Evolutionary conservation across 2,329 filamentous ascomycete species (phyloP), one percentile per base, ranked within the genome.

Genomic region (Hyphodiscus sp.): DNA sequence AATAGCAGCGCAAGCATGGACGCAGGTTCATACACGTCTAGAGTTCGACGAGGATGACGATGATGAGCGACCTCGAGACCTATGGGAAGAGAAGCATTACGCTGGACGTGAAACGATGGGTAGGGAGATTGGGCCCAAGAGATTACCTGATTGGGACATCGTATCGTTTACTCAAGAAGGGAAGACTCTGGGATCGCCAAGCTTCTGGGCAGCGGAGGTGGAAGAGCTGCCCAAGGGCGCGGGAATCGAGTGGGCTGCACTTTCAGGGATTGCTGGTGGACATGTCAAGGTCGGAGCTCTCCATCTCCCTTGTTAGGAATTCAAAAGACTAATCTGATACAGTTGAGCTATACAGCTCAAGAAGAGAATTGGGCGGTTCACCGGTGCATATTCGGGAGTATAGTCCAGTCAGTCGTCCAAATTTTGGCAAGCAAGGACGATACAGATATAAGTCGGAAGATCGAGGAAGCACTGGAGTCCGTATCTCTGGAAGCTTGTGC

Each of bases 211-310:
- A 0, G 85, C 83, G 1, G 83, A 94, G 65, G 87, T 96, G 1
- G 78, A 85, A 44, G 80, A 84, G 59, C 76, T 99, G 13, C 94
- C 94, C 1, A 80, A 89, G 19, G 76, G 74, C 16, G 86, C 86
- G 26, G 76, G 76, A 41, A 81, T 96, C 11, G 94, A 99, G 73
- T 99, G 92, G 91, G 86, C 89, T 61, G 85, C 78, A 1, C 80
- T 86, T 53, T 66, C 81, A 2, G 87, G 89, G 0, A 69, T 87
- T 44, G 56, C 50, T 10, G 46, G 50, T 47, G 59, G 57, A n/a
- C 23, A 38, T 45, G 43, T 67, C 1, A 53, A 52, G 47, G 60
- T 65, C 48, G 53, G 58, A 10, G 29, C 47, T 13, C 19, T 41
- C 43, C 30, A 16, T 20, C 15, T 10, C 3, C 23, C 23, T 4